These are phyloP conservation scores for Trebouxiophyceae sp. DNA, from an alignment of 163 green algal genomes.

Conservation along the genomic window DNA sequence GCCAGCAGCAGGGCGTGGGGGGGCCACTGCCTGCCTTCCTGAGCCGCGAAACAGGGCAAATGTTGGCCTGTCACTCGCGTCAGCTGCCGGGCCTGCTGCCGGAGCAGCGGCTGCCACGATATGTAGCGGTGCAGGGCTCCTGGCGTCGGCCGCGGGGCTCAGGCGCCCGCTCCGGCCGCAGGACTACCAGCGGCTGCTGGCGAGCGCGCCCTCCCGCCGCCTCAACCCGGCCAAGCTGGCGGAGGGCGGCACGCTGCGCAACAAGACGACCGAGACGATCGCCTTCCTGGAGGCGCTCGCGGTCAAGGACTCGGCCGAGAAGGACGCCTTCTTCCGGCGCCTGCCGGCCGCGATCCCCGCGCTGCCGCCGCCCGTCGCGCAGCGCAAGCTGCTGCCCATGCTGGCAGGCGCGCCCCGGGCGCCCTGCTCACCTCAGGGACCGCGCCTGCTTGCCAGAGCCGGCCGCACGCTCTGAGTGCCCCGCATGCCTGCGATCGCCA, in stretches of 20 bases:
- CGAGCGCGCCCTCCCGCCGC: constrained; percentile 52
- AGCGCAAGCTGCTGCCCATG: constrained; percentile 55
- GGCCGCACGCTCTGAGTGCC: too few relatives aligned
- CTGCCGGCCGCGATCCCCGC: constrained; percentile 57
- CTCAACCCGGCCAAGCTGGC: constrained; percentile 84
- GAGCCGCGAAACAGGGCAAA: too few relatives aligned
- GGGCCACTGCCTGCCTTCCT: not conserved
- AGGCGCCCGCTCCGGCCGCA: too few relatives aligned
- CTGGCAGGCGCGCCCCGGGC: constrained; percentile 10
- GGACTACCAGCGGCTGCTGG: constrained; percentile 91
- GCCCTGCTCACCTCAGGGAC: constrained; percentile 84
- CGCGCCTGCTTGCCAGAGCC: too few relatives aligned
- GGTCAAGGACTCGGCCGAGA: constrained; percentile 81
- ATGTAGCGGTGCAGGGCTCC: too few relatives aligned
- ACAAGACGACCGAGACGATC: constrained; percentile 84
- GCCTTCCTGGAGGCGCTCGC: constrained; percentile 91
- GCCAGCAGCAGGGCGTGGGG: too few relatives aligned
- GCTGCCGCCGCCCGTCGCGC: constrained; percentile 64
- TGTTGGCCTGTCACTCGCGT: too few relatives aligned
- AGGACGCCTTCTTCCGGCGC: constrained; percentile 92
- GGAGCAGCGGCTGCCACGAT: too few relatives aligned
- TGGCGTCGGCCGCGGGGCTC: too few relatives aligned
- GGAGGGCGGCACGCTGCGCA: constrained; percentile 66
- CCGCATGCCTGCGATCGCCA: too few relatives aligned
- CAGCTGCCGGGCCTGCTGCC: too few relatives aligned